phyloP scores from a whole-genome alignment of 805 yeast genomes.

The Yarrowia deformans region DNA sequence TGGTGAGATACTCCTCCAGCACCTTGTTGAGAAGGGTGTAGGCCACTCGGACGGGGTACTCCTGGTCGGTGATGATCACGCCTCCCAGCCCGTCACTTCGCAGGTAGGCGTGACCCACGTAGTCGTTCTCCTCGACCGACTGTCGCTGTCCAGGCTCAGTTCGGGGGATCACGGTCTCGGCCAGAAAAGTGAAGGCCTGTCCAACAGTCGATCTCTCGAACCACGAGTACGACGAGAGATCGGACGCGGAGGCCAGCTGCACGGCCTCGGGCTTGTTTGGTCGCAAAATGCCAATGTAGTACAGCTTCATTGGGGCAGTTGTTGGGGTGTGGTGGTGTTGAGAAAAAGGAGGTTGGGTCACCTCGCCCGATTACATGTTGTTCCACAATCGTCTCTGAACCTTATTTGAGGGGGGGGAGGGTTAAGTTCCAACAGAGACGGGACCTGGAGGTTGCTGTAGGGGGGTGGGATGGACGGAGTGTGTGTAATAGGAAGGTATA shows the following conservation, averaged over 20 bases:
- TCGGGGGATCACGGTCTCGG: constrained; percentile 88
- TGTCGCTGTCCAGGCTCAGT: constrained; percentile 92
- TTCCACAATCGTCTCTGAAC: not conserved
- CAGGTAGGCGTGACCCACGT: constrained; percentile 90
- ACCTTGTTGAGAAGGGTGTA: constrained; percentile 89
- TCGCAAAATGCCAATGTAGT: constrained; percentile 86
- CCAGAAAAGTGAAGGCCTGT: constrained; percentile 94
- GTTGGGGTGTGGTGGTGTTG: constrained; percentile 25
- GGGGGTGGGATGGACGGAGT: not conserved
- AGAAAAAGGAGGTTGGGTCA: not conserved
- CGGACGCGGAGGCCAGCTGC: constrained; percentile 81
- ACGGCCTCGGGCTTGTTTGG: constrained; percentile 63
- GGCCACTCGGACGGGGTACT: constrained; percentile 96
- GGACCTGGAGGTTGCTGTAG: constrained; percentile 2
- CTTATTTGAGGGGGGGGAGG: not conserved
- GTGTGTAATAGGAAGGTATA: no score
- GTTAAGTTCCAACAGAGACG: not conserved
- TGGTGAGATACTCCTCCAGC: constrained; percentile 85
- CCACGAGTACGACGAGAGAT: constrained; percentile 83
- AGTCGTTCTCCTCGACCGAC: constrained; percentile 72
- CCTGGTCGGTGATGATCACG: constrained; percentile 90
- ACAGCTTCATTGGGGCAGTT: constrained; percentile 72
- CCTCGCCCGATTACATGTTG: constrained; percentile 1
- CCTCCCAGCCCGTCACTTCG: constrained; percentile 91
- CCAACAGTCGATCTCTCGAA: constrained; percentile 84